Percentiles rank a stretch among this genome's conserved stretches.
Conservation (phyloP, 2,329 filamentous ascomycete species). For the Lithohypha guttulata region DNA sequence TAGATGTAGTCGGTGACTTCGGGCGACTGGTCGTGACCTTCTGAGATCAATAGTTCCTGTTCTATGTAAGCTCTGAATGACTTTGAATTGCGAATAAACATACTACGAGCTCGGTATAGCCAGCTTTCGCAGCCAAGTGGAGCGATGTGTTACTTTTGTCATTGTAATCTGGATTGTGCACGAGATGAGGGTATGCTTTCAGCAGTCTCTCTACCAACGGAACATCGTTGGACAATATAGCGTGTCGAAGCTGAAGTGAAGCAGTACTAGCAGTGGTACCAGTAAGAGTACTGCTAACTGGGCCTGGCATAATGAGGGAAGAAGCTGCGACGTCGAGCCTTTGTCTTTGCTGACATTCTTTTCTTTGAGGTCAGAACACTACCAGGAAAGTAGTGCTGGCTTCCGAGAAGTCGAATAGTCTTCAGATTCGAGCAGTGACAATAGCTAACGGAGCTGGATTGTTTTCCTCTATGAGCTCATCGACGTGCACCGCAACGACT, state of each 20-base stretch:
- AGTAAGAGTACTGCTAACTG: conserved; percentile 1
- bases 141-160: conserved; percentile 72
- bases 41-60: conserved; percentile 54
- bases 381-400: no score
- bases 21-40: conserved; percentile 56
- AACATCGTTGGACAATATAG: conserved; percentile 65
- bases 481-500: no score
- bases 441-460: no score
- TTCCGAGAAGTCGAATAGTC: no score
- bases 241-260: conserved; percentile 54
- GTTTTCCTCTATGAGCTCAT: no score
- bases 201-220: conserved; percentile 68
- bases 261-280: conserved; percentile 1
- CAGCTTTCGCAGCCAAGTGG: conserved; percentile 66
- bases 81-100: conserved; percentile 11
- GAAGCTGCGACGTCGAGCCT: not conserved
- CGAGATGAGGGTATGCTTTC: conserved; percentile 55
- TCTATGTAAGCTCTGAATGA: conserved; percentile 5
- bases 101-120: conserved; percentile 55
- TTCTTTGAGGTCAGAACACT: no score
- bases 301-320: conserved; percentile 6
- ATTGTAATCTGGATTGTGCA: conserved; percentile 70
- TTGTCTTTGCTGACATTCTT: conserved; percentile 5
- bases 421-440: no score
- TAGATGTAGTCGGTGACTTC: conserved; percentile 21